A percentile compares a stretch with the other conserved stretches of the same genome.
These are phyloP conservation scores for Tetrahymena borealis DNA, from an alignment of 73 alveolate genomes.

Conservation along the genomic window DNA sequence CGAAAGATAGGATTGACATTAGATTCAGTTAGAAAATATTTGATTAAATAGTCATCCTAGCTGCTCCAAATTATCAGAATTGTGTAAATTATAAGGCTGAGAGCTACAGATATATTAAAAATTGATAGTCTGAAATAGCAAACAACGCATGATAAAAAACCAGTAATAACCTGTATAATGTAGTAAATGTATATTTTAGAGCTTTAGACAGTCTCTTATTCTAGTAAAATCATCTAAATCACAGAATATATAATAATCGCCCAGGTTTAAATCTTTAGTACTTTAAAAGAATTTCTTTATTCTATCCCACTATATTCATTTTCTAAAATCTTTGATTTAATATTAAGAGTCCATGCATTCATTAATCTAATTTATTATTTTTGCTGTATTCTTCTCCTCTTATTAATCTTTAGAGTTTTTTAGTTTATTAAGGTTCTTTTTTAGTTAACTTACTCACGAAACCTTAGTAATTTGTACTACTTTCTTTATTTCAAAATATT, in stretches of 20 bases:
- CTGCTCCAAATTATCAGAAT: background rate
- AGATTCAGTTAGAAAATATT: background rate
- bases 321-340: background rate
- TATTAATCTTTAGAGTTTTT: no score
- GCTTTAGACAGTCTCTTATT: background rate
- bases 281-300: background rate
- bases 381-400: background rate
- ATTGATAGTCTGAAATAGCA: background rate
- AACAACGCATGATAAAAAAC: background rate
- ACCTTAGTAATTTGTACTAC: no score
- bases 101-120: background rate
- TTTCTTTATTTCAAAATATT: no score
- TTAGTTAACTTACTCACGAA: no score
- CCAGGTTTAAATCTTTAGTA: background rate
- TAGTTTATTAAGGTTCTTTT: no score
- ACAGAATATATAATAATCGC: background rate
- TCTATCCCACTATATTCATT: background rate
- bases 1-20: background rate
- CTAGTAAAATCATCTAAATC: background rate
- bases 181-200: background rate
- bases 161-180: background rate
- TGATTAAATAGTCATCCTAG: background rate
- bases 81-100: background rate
- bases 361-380: background rate
- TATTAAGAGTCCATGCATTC: background rate